phyloP scores from a whole-genome alignment of 2,329 filamentous ascomycete genomes.

The Fusarium musae region DNA sequence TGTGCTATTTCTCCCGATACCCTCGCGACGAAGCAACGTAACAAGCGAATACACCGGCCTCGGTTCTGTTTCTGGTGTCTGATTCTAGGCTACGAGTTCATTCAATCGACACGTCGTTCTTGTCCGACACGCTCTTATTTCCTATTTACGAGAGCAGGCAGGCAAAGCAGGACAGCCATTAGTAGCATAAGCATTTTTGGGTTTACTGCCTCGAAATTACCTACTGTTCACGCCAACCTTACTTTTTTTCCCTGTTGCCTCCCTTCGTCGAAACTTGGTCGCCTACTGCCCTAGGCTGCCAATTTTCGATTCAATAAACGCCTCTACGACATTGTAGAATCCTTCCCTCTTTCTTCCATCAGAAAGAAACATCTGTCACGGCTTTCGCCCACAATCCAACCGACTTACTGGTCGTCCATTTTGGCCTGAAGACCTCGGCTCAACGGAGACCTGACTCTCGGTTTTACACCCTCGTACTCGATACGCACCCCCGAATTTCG shows the following conservation, averaged over 20 bases:
- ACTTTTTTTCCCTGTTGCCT: slow-evolving; percentile 13
- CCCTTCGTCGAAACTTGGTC: slow-evolving; percentile 27
- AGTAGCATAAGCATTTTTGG: slow-evolving; percentile 1
- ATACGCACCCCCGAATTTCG: slow-evolving; percentile 22
- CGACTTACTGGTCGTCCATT: slow-evolving; percentile 6
- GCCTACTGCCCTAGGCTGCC: slow-evolving; percentile 29
- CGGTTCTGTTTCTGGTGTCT: slow-evolving; percentile 6
- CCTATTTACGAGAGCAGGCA: slow-evolving; percentile 3
- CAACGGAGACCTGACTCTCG: slow-evolving; percentile 19
- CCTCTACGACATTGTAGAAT: slow-evolving; percentile 19
- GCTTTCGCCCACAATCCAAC: slow-evolving; percentile 21
- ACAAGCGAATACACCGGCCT: slow-evolving; percentile 18
- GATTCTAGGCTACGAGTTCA: slow-evolving; percentile 3
- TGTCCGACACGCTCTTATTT: slow-evolving; percentile 24
- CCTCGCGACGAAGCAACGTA: slow-evolving; percentile 31
- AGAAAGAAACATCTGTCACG: slow-evolving; percentile 11
- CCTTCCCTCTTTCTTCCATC: slow-evolving; percentile 10
- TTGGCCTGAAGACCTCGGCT: slow-evolving; percentile 30
- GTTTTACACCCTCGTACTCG: slow-evolving; percentile 8
- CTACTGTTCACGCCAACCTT: slow-evolving; percentile 18
- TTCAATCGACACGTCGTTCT: slow-evolving; percentile 21
- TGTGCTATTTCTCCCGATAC: slow-evolving; percentile 24
- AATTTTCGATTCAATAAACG: slow-evolving; percentile 29
- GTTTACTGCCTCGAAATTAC: slow-evolving; percentile 35
- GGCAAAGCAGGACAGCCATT: slow-evolving; percentile 10